Conservation (phyloP, 2,329 filamentous ascomycete genomes). For the Cytospora leucostoma region DNA sequence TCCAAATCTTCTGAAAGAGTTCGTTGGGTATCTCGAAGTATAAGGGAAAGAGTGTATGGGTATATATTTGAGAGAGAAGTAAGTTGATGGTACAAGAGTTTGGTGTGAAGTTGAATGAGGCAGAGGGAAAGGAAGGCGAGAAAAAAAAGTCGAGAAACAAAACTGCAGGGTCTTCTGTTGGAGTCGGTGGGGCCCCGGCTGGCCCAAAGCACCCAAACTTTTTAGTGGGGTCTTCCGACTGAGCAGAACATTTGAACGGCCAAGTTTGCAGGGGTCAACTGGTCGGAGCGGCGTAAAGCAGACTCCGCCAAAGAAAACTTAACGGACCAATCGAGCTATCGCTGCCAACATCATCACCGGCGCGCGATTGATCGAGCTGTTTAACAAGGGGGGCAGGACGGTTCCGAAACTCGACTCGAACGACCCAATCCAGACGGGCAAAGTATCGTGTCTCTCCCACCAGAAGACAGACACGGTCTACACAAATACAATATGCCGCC, state of each 20-base stretch:
- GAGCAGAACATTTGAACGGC: background rate
- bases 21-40: background rate
- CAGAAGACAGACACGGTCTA: background rate
- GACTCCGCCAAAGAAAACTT: slow-evolving; percentile 20
- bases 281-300: slow-evolving; percentile 19
- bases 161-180: slow-evolving; percentile 22
- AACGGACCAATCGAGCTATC: slow-evolving; percentile 1
- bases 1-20: slow-evolving; percentile 7
- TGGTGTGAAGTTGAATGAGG: slow-evolving; percentile 27
- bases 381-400: slow-evolving; percentile 18
- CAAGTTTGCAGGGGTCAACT: background rate
- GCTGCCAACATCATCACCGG: slow-evolving; percentile 9
- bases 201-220: slow-evolving; percentile 11
- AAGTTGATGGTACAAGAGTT: slow-evolving; percentile 27
- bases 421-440: background rate
- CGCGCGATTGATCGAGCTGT: slow-evolving; percentile 5
- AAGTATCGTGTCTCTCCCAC: background rate
- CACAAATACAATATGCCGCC: slow-evolving; percentile 32
- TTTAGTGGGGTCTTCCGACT: slow-evolving; percentile 1
- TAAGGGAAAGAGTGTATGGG: slow-evolving; percentile 32
- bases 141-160: slow-evolving; percentile 19
- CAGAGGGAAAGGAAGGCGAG: slow-evolving; percentile 17
- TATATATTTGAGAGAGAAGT: slow-evolving; percentile 3
- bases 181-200: slow-evolving; percentile 16
- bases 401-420: background rate